Base-by-base conservation (phyloP, 2,329 filamentous ascomycete genomes). In the Penicillium corylophilum region DNA sequence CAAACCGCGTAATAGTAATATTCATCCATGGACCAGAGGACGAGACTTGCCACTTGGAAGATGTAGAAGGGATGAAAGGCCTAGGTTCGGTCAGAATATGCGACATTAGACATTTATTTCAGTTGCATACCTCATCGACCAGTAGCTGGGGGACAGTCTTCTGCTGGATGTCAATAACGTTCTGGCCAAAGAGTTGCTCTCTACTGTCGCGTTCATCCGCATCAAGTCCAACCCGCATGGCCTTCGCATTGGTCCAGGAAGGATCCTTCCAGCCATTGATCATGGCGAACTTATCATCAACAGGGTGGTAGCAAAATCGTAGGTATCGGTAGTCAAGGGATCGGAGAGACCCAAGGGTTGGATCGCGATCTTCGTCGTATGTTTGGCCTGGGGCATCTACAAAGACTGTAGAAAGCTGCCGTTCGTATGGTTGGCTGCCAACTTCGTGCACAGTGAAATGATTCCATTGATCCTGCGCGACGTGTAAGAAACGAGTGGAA, bases 1-100 rank as follows among this genome's bases (percentile, higher is more conserved):
- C 92, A 95, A 15, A 86, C 81, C 4, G 94, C 94, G 72, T 99
- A 99, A 75, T 97, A 99, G 70, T 96, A 99, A 71, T 99, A 99
- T 64, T 95, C 82, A 67, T 99, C 94, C 61, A 96, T 69, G 9
- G 93, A 96, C 94, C 94, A 99, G 3, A 99, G 82, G 36, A 95
- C 74, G 59, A 99, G 78, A 77, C 94, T 97, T 43, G 92, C 93
- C 64, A 97, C 87, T 73, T 99, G 94, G 68, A 99, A 99, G 50
- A 99, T 88, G 70, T 99, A 99, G 70, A 99, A 99, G 0, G 94
- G 95, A 68, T 99, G 94, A 64, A 99, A 91, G 18, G 90, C 91
- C 83, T 90, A 56, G 16, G 28, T 10, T 33, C 36, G 39, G 64
- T 62, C 31, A 63, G 44, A 61, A 54, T 42, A 46, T 26, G 26